Conservation (phyloP, 2,329 filamentous ascomycete species). For the Nothophoma quercina region DNA sequence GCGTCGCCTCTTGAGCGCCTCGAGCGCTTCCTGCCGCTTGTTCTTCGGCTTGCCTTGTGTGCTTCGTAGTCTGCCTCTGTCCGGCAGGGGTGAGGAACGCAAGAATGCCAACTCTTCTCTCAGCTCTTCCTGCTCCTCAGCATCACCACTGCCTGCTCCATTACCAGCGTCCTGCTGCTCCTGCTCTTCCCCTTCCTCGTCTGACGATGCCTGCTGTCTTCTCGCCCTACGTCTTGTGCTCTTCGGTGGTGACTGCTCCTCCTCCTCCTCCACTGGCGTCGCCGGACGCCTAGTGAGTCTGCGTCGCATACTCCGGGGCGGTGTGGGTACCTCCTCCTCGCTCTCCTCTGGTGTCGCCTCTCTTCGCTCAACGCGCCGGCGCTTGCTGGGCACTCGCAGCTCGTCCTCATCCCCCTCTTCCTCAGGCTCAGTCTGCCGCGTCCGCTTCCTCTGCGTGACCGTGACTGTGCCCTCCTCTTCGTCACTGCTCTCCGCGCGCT, state of each 20-base stretch:
- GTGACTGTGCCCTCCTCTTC: constrained; percentile 18
- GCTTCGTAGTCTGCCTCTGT: constrained; percentile 35
- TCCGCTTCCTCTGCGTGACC: constrained; percentile 21
- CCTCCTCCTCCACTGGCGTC: constrained; percentile 9
- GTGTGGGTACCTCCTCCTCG: constrained; percentile 16
- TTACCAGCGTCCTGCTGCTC: constrained; percentile 13
- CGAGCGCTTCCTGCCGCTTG: constrained; percentile 53
- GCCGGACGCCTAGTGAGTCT: constrained; percentile 6
- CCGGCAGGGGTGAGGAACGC: constrained; percentile 41
- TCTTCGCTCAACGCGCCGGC: constrained; percentile 9
- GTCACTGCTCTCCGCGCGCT: constrained; percentile 20
- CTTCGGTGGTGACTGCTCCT: constrained; percentile 3
- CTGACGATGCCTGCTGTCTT: constrained; percentile 20
- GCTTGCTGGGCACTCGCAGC: constrained; percentile 12
- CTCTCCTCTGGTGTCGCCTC: constrained; percentile 7
- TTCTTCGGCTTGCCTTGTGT: constrained; percentile 39
- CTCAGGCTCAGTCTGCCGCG: constrained; percentile 11
- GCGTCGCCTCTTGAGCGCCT: constrained; percentile 53
- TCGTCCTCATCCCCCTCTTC: constrained; percentile 4
- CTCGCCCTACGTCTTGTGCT: constrained; percentile 32
- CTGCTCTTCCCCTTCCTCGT: constrained; percentile 29
- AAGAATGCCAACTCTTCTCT: constrained; percentile 57
- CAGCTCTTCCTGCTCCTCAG: constrained; percentile 49
- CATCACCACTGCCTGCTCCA: constrained; percentile 20
- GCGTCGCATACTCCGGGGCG: constrained; percentile 16